These are phyloP conservation scores for Coemansia sp. DNA, from an alignment of 192 early-diverging fungal species.

Conservation along the genomic window DNA sequence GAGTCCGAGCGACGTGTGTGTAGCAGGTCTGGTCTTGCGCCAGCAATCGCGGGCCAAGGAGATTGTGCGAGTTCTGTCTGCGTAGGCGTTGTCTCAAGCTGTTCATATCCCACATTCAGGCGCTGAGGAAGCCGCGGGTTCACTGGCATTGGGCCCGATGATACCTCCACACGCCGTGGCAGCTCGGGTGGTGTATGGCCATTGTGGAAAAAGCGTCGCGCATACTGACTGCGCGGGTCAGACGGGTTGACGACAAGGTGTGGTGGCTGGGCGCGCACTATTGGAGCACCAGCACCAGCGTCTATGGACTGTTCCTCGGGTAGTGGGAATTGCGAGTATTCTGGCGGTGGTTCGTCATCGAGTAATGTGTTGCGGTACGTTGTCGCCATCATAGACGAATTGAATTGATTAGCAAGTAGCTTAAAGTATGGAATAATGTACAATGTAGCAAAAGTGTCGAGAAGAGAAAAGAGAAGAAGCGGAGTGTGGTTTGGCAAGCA, in stretches of 20 bases:
- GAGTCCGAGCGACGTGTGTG: conserved; percentile 4
- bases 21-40: neutral
- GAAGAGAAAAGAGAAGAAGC: neutral
- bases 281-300: conserved; percentile 50
- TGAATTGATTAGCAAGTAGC: neutral
- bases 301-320: conserved; percentile 48
- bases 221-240: conserved; percentile 46
- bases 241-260: conserved; percentile 49
- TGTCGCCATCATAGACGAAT: conserved; percentile 12
- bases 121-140: conserved; percentile 27
- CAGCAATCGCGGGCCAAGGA: neutral
- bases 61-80: neutral
- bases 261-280: conserved; percentile 39
- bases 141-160: conserved; percentile 29
- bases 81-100: conserved; percentile 28
- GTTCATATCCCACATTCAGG: conserved; percentile 35
- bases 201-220: conserved; percentile 23
- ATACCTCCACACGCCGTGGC: conserved; percentile 20
- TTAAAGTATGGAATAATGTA: neutral
- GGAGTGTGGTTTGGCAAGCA: neutral
- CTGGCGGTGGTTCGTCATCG: conserved; percentile 35
- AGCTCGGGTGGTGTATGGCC: conserved; percentile 17
- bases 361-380: conserved; percentile 7
- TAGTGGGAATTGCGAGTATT: conserved; percentile 44
- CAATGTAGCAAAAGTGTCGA: neutral